Base-by-base conservation (phyloP, 2,329 filamentous ascomycete genomes). In the Cytospora paraplurivora region DNA sequence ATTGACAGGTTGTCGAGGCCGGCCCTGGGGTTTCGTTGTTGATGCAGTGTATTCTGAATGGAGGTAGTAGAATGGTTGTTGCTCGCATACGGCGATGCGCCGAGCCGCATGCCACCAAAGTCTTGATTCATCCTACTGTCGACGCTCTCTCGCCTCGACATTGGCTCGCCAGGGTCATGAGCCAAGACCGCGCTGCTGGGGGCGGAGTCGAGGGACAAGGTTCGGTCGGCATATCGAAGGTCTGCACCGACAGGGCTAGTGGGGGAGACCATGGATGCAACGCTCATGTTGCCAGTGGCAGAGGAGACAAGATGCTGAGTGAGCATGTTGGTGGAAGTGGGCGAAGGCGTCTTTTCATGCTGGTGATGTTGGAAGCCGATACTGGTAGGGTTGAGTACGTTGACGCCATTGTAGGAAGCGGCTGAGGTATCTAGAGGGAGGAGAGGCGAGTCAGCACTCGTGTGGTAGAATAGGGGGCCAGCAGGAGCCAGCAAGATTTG, bases 51-150 rank as follows among this genome's bases (percentile, higher is more conserved):
- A 63, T 85, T 89, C 62, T 91, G 89, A 27, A 93, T 85, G 1
- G 90, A 93, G 1, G 86, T 86, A 3, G 89, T 89, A 1, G 90
- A 93, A 62, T 88, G 86, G 74, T 93, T 93, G 69, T 90, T 87
- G 73, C 87, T 92, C 32, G 89, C 85, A 71, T 93, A 93, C 1
- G 90, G 90, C 7, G 88, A 90, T 53, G 83, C 83, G 58, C 86
- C 86, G 56, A 93, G 81, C 68, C 86, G 82, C 75, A 93, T 82
- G 53, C 91, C 88, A 62, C 82, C 84, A 74, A 93, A 88, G 52
- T 84, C 84, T 68, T 87, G 85, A 71, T 91, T 91, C 73, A 93
- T 88, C 67, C 90, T 85, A 74, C 90, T 92, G 74, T 93, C 90
- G 5, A 93, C 88, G 70, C 90, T 93, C 76, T 92, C 91, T 59